A percentile compares a stretch with the other conserved stretches of the same genome.
Evolutionary conservation across 179 eudicot genomes (phyloP).

Genomic region (Patellifolia procumbens): DNA sequence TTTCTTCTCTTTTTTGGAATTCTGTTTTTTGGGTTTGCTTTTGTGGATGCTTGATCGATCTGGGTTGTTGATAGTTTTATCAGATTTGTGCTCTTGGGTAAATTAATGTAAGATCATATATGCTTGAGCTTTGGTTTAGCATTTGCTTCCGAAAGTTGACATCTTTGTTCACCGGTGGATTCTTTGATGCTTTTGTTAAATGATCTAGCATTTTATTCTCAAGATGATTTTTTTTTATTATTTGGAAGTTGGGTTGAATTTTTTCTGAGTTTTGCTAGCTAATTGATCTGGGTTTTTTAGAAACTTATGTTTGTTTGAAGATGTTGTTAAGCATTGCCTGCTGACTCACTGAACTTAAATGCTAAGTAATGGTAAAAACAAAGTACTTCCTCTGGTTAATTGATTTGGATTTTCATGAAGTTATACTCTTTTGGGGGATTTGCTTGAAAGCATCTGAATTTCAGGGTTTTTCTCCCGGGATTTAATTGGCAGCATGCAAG

Average conservation of each 20-base stretch:
- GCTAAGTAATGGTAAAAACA: not conserved
- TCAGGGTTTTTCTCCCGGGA: not conserved
- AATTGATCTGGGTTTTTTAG: not conserved
- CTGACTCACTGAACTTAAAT: too few relatives aligned
- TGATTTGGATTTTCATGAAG: not conserved
- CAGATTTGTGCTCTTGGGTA: constrained; percentile 5
- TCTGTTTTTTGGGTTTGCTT: not conserved
- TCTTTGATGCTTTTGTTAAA: constrained; percentile 6
- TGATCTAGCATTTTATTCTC: not conserved
- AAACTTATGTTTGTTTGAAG: not conserved
- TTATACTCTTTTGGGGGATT: not conserved
- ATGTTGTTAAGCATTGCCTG: not conserved
- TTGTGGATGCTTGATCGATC: constrained; percentile 5
- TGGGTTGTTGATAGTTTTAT: constrained; percentile 19
- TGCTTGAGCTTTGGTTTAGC: not conserved
- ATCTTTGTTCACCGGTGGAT: constrained; percentile 1
- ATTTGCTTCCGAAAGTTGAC: constrained; percentile 1
- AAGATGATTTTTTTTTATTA: not conserved
- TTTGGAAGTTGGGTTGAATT: not conserved
- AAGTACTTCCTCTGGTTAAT: not conserved
- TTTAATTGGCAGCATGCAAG: not conserved
- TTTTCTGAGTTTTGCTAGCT: not conserved
- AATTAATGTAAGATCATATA: not conserved
- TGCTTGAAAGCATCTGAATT: not conserved
- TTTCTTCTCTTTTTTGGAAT: not conserved